Evolutionary conservation across 768 basidiomycete species (phyloP).

Genomic region (Hygrophoropsis aurantiaca): DNA sequence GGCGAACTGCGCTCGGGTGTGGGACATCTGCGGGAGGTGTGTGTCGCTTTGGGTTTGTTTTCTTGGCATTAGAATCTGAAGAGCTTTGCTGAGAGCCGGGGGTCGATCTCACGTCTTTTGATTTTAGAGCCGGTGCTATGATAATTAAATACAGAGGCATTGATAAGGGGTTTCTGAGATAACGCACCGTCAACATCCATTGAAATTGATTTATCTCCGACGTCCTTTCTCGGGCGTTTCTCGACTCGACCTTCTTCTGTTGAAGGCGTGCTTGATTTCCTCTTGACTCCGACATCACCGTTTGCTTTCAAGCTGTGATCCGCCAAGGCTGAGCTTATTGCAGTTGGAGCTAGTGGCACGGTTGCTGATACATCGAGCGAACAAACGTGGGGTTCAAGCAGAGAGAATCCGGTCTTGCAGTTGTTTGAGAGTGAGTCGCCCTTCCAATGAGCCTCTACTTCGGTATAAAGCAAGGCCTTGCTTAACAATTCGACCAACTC

Average conservation of each 20-base stretch:
- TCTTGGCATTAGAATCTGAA: conserved; percentile 26
- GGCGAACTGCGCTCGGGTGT: conserved; percentile 41
- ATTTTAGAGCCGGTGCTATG: conserved; percentile 12
- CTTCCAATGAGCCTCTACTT: conserved; percentile 84
- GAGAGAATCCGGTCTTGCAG: conserved; percentile 70
- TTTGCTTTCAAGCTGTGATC: conserved; percentile 11
- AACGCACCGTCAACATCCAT: conserved; percentile 44
- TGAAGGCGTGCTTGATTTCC: conserved; percentile 50
- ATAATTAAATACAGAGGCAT: neutral
- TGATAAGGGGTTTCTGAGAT: conserved; percentile 27
- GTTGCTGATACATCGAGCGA: conserved; percentile 45
- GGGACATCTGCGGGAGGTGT: conserved; percentile 44
- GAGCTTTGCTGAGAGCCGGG: conserved; percentile 18
- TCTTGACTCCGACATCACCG: conserved; percentile 38
- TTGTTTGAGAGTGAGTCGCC: conserved; percentile 56
- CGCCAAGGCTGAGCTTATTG: conserved; percentile 8
- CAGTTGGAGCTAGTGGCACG: conserved; percentile 5
- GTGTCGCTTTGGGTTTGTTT: conserved; percentile 35
- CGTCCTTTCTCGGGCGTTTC: conserved; percentile 59
- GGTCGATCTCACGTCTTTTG: conserved; percentile 19
- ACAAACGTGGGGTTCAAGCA: conserved; percentile 76
- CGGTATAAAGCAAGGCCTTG: conserved; percentile 77
- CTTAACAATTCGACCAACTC: conserved; percentile 78
- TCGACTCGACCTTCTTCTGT: conserved; percentile 52
- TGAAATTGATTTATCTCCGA: conserved; percentile 31